Percentiles rank a stretch among this genome's conserved stretches.
These are phyloP conservation scores for Colletotrichum simmondsii DNA, from an alignment of 2,329 filamentous ascomycete genomes.

Conservation along the genomic window DNA sequence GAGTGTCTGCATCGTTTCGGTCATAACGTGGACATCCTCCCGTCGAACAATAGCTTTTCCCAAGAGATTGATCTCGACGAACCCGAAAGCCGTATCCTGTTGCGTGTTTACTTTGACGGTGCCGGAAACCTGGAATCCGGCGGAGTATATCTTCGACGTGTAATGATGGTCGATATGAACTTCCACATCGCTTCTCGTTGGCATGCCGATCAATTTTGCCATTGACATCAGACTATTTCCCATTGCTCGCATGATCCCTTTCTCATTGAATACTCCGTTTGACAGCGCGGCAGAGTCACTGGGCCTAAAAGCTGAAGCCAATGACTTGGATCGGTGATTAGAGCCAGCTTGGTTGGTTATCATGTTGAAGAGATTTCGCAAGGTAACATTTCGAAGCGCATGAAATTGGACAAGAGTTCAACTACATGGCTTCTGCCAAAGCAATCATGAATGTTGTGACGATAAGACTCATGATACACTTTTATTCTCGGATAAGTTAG, in stretches of 20 bases:
- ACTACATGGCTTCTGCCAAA: not conserved
- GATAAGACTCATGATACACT: not conserved
- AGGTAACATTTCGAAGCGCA: not conserved
- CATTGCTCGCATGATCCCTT: not conserved
- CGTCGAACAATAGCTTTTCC: slow-evolving; percentile 60
- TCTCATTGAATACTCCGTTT: not conserved
- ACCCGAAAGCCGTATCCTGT: slow-evolving; percentile 59
- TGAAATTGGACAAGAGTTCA: not conserved
- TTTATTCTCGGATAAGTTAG: not conserved
- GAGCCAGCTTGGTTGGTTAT: not conserved
- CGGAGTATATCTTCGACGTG: slow-evolving; percentile 65
- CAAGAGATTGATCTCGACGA: slow-evolving; percentile 62
- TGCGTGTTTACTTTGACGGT: slow-evolving; percentile 56
- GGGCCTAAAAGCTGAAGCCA: not conserved
- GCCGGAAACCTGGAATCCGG: slow-evolving; percentile 61
- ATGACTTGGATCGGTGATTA: not conserved
- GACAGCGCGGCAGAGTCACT: not conserved
- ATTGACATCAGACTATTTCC: not conserved
- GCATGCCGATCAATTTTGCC: not conserved
- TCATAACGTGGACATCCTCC: slow-evolving; percentile 58
- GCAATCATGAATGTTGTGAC: not conserved
- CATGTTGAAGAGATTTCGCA: not conserved
- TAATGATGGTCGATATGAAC: slow-evolving; percentile 65
- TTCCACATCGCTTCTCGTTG: slow-evolving; percentile 26
- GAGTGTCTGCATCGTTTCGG: slow-evolving; percentile 51